phyloP scores from a whole-genome alignment of 2,329 filamentous ascomycete genomes.

The Venturia oleaginea region DNA sequence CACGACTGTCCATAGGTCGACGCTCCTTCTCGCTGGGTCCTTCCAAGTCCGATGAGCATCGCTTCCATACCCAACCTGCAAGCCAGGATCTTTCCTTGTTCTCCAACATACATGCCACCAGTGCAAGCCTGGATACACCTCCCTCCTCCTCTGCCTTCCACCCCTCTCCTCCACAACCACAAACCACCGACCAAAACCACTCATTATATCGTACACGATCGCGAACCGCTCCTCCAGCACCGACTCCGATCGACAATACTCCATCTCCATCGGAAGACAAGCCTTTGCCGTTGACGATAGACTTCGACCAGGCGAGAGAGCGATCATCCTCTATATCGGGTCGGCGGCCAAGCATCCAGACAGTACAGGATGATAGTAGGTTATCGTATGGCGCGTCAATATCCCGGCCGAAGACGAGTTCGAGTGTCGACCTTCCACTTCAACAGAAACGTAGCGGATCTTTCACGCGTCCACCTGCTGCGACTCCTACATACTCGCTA shows the following conservation, averaged over 20 bases:
- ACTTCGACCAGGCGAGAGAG: slow-evolving; percentile 9
- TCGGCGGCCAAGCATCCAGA: neutral
- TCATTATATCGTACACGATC: neutral
- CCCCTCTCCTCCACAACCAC: slow-evolving; percentile 3
- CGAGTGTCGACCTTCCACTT: neutral
- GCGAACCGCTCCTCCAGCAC: neutral
- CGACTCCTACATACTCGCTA: slow-evolving; percentile 9
- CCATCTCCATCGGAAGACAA: slow-evolving; percentile 5
- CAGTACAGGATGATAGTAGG: neutral
- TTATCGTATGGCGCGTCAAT: neutral
- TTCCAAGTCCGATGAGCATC: neutral
- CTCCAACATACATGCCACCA: slow-evolving; percentile 11
- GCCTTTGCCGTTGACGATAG: slow-evolving; percentile 9
- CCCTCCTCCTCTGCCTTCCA: neutral
- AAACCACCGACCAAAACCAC: slow-evolving; percentile 8
- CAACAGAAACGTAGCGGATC: slow-evolving; percentile 2
- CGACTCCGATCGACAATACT: neutral
- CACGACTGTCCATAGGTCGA: slow-evolving; percentile 1
- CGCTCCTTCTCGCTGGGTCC: slow-evolving; percentile 6
- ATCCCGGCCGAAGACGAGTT: slow-evolving; percentile 9
- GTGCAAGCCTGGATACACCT: neutral
- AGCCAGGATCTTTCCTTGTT: slow-evolving; percentile 8
- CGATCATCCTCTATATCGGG: neutral
- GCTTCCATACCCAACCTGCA: neutral
- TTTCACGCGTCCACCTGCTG: neutral